Base-by-base conservation (phyloP, 2,329 filamentous ascomycete species). In the Canariomyces notabilis region DNA sequence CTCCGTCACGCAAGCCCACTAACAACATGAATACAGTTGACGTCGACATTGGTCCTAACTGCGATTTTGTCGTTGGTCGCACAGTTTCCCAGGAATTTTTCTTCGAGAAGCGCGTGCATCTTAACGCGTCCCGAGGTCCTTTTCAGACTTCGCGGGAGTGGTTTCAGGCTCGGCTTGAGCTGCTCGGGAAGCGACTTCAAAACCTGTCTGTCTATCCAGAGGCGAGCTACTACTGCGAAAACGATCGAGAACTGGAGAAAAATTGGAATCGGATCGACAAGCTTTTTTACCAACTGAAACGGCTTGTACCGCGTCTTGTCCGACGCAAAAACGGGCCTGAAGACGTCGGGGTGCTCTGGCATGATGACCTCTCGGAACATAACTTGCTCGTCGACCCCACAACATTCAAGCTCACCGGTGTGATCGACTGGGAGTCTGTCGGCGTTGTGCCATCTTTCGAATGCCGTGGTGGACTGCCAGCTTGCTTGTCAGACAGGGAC, bases 51-150 rank as follows among this genome's bases (percentile, higher is more conserved):
- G 44, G 44, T 9, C 49, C 41, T 9, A 37, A 35, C n/a, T 22
- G 37, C 8, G 12, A 11, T 9, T 51, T 51, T 31, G 44, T 45
- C 12, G 18, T 51, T 9, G 44, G 49, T 23, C 49, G 49, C 18
- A 42, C 48, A 20, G 49, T 51, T 8, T 19, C 49, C 6, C 49
- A 51, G 22, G 49, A 51, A 3, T 51, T 51, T 34, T 51, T 51
- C 37, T 51, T 51, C 31, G 44, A 51, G 33, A 48, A 51, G 31
- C 41, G 49, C 2, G 29, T 51, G 5, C 39, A 48, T 31, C 48
- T 45, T 31, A 29, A 41, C 6, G 49, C 34, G 16, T 42, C 44
- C 2, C 49, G 49, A 12, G 49, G 49, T 2, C 49, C 49, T 18
- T 51, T 51, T 21, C 11, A 36, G 1, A 48, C 44, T 23, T 37